Percentiles rank a stretch among this genome's conserved stretches.
phyloP scores from a whole-genome alignment of 257 asterid species.

The Lavandula angustifolia region DNA sequence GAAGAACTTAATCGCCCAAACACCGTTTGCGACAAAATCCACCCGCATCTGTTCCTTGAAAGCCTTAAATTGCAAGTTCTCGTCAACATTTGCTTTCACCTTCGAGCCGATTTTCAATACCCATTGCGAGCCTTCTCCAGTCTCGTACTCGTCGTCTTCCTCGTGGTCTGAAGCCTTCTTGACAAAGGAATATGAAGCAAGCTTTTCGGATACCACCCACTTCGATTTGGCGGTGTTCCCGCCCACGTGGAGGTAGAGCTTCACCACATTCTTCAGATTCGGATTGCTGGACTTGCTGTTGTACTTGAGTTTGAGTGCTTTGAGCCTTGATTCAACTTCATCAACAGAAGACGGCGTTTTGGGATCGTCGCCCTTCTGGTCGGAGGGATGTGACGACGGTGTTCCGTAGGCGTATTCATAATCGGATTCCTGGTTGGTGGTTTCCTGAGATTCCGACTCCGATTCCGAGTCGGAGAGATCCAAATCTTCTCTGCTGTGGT shows the following conservation, averaged over 20 bases:
- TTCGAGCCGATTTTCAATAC: constrained; percentile 67
- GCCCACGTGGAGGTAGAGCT: constrained; percentile 62
- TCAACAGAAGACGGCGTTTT: constrained; percentile 72
- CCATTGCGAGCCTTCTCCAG: constrained; percentile 55
- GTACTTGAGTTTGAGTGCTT: constrained; percentile 85
- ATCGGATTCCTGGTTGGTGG: constrained; percentile 38
- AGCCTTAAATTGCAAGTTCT: constrained; percentile 69
- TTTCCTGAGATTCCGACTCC: constrained; percentile 58
- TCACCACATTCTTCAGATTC: constrained; percentile 56
- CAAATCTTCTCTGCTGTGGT: constrained; percentile 72
- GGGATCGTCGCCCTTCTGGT: constrained; percentile 35
- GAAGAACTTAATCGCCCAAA: constrained; percentile 76
- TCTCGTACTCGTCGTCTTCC: constrained; percentile 50
- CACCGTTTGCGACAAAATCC: constrained; percentile 82
- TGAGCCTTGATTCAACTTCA: constrained; percentile 74
- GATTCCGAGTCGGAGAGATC: constrained; percentile 77
- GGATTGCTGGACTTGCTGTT: constrained; percentile 28
- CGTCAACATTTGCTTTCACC: constrained; percentile 63
- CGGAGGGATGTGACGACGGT: constrained; percentile 59
- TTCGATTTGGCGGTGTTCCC: constrained; percentile 59
- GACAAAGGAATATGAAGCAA: constrained; percentile 49
- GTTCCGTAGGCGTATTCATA: constrained; percentile 55
- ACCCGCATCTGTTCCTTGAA: constrained; percentile 71
- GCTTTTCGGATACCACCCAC: constrained; percentile 73
- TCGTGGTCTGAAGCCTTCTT: constrained; percentile 40